Base-by-base conservation (phyloP, 306 rosid species). In the Quercus cerris region DNA sequence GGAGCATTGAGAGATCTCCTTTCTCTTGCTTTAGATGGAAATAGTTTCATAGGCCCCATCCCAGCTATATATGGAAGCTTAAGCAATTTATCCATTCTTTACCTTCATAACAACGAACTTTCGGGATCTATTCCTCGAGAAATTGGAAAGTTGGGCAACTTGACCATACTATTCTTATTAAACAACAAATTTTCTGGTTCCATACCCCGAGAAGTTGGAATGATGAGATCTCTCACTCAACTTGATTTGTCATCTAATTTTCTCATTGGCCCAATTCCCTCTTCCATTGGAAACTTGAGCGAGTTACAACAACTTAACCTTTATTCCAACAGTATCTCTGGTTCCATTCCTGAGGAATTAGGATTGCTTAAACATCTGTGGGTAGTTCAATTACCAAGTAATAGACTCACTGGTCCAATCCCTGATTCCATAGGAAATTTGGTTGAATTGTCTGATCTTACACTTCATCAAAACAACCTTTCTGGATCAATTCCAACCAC, bases 201-300 rank as follows among this genome's bases (percentile, higher is more conserved):
- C 7, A 77, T 83, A 31, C 85, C 89, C 0, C 31, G 5, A 54
- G 85, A 83, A 80, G 77, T 80, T 57, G 88, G 88, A 30, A 71
- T 78, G 69, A 27, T 85, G 77, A 76, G 75, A 49, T 71, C 79
- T 2, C 77, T 85, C 13, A 0, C 0, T 9, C 0, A 4, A 14
- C 6, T 85, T n/a, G 84, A 78, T 30, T 73, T 85, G 52, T 71
- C 76, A 46, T 0, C 0, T 0, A 85, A 85, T 52, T 12, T 11
- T 25, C 51, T 76, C 12, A 56, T 44, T n/a, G 86, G 69, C 33
- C 1, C 27, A 3, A 77, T 85, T 17, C 85, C 88, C 31, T 30
- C 63, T 41, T 38, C 85, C 46, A 78, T 81, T 5, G 85, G 78
- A 23, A 81, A 81, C 23, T 1, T 85, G 83, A 78, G 51, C 13